A percentile compares a stretch with the other conserved stretches of the same genome.
Evolutionary conservation across 768 basidiomycete species (phyloP).

Genomic region (Omphalotus guepiniiformis): DNA sequence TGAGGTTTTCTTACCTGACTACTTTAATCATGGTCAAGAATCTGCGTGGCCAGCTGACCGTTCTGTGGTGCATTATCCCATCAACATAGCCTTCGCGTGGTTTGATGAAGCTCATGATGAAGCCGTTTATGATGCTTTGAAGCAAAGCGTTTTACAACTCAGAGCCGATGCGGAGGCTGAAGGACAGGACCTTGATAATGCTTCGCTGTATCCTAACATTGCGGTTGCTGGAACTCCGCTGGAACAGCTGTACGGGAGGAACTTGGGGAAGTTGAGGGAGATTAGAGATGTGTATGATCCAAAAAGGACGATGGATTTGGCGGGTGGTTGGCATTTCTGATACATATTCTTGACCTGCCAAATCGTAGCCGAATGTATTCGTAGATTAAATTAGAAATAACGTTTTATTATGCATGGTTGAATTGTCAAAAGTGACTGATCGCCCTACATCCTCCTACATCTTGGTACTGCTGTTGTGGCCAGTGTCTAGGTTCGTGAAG

Average conservation of each 20-base stretch:
- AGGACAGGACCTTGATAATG: not conserved
- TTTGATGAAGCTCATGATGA: not conserved
- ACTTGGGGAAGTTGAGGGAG: slow-evolving; percentile 34
- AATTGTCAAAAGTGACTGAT: too few relatives aligned
- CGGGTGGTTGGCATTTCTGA: slow-evolving; percentile 45
- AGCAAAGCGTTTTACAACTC: not conserved
- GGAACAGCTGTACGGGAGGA: slow-evolving; percentile 45
- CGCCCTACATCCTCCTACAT: too few relatives aligned
- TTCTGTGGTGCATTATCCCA: not conserved
- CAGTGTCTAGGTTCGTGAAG: too few relatives aligned
- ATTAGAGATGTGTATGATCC: slow-evolving; percentile 53
- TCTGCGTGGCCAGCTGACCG: not conserved
- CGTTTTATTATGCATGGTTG: too few relatives aligned
- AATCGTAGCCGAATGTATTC: too few relatives aligned
- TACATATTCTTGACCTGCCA: too few relatives aligned
- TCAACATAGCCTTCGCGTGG: not conserved
- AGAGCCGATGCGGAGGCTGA: not conserved
- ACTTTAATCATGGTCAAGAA: not conserved
- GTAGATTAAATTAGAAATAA: too few relatives aligned
- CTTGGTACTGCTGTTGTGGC: too few relatives aligned
- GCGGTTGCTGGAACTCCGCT: slow-evolving; percentile 49
- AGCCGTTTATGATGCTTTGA: not conserved
- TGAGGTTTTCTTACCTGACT: not conserved
- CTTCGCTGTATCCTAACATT: slow-evolving; percentile 14
- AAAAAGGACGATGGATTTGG: slow-evolving; percentile 55